phyloP scores from a whole-genome alignment of 805 yeast genomes.

The Cyberlindnera nakhonratchasimensis region DNA sequence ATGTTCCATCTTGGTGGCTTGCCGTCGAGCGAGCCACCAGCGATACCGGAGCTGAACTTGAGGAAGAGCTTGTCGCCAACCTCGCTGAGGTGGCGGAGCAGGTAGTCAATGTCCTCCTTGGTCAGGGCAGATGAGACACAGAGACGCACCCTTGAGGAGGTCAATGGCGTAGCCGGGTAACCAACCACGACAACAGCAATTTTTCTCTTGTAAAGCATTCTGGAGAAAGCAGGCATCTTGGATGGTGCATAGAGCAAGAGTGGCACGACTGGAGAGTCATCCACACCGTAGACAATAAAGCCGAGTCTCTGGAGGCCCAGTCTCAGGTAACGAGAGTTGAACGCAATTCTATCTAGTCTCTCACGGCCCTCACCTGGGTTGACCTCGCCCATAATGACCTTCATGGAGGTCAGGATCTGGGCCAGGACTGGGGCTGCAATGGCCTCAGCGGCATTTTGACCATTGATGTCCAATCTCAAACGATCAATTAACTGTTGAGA shows the following conservation, averaged over 20 bases:
- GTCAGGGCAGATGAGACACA: slow-evolving; percentile 92
- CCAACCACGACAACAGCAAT: slow-evolving; percentile 96
- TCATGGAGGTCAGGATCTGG: slow-evolving; percentile 79
- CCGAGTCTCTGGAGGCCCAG: slow-evolving; percentile 90
- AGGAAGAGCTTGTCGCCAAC: slow-evolving; percentile 74
- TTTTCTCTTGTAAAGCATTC: slow-evolving; percentile 72
- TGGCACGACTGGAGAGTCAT: slow-evolving; percentile 96
- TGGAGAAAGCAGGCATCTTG: slow-evolving; percentile 89
- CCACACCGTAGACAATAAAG: slow-evolving; percentile 89
- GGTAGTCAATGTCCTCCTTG: slow-evolving; percentile 86
- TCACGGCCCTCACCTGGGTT: slow-evolving; percentile 92
- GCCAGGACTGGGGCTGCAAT: slow-evolving; percentile 88
- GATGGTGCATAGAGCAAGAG: slow-evolving; percentile 83
- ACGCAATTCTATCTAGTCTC: slow-evolving; percentile 89
- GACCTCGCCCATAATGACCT: slow-evolving; percentile 73
- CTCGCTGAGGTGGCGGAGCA: slow-evolving; percentile 66
- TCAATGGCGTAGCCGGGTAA: slow-evolving; percentile 94
- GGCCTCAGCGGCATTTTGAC: slow-evolving; percentile 76
- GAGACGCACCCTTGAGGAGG: slow-evolving; percentile 84
- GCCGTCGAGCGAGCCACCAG: slow-evolving; percentile 61
- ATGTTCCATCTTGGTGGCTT: slow-evolving; percentile 73
- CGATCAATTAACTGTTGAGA: slow-evolving; percentile 64
- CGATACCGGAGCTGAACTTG: slow-evolving; percentile 74
- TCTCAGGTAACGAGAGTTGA: slow-evolving; percentile 90
- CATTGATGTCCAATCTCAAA: slow-evolving; percentile 67